Conservation (phyloP, 345 rosid species). For the Populus deltoides region DNA sequence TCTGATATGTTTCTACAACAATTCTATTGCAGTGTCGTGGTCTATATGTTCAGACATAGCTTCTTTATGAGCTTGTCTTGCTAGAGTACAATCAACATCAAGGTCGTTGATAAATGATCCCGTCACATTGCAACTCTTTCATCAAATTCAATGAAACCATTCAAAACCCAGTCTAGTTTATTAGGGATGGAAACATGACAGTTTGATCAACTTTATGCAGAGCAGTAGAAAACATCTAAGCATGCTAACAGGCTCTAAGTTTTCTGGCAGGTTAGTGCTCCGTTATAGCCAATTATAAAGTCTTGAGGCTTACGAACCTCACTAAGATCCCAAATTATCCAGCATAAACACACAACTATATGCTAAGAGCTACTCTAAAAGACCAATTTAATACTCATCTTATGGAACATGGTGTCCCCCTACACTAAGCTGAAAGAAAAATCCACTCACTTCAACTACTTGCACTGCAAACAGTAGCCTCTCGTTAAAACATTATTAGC, state of each 20-base stretch:
- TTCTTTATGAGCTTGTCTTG: background rate
- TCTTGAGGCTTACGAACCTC: background rate
- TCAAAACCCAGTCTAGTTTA: background rate
- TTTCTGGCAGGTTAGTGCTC: background rate
- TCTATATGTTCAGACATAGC: no score
- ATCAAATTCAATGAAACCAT: background rate
- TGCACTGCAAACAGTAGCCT: background rate
- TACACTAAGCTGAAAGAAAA: background rate
- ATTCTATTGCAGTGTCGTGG: no score
- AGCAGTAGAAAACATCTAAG: background rate
- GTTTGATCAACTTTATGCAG: no score
- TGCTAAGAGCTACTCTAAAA: background rate
- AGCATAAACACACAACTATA: background rate
- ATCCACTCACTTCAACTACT: background rate
- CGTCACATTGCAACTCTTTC: background rate
- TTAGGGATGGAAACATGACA: no score
- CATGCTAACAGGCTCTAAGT: background rate
- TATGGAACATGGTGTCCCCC: background rate
- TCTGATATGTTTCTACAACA: no score
- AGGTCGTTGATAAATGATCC: background rate
- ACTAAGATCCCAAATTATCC: background rate
- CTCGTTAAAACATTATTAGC: background rate
- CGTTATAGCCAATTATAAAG: background rate
- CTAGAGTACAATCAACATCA: background rate
- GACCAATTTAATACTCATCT: background rate